phyloP scores from a whole-genome alignment of 768 basidiomycete species.

The Naganishia vishniacii region DNA sequence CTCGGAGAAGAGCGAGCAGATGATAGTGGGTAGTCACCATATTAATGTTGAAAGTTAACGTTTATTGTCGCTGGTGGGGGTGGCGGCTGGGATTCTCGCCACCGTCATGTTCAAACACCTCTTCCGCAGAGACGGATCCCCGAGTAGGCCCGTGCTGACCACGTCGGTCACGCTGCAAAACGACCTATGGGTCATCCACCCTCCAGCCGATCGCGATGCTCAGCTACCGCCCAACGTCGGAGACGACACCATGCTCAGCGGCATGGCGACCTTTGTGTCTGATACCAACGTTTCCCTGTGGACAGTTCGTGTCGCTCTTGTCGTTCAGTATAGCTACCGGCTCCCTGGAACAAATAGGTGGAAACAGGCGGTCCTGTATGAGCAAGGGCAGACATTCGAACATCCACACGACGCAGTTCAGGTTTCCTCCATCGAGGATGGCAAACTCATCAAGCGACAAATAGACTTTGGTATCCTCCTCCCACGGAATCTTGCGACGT shows the following conservation, averaged over 20 bases:
- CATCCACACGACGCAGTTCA: constrained; percentile 3
- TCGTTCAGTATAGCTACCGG: constrained; percentile 9
- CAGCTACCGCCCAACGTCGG: neutral
- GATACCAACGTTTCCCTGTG: neutral
- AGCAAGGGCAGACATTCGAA: constrained; percentile 9
- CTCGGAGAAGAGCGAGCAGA: constrained; percentile 1
- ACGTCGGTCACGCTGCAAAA: constrained; percentile 2
- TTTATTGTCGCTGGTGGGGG: no score
- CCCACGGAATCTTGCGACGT: constrained; percentile 18
- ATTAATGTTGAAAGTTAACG: no score
- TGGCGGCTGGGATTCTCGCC: no score
- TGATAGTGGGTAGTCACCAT: neutral
- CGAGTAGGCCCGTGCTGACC: constrained; percentile 5
- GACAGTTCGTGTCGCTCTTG: neutral
- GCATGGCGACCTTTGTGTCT: neutral
- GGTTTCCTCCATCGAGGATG: neutral
- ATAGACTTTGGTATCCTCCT: constrained; percentile 18
- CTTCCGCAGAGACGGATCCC: neutral
- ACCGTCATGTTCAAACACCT: constrained; percentile 10
- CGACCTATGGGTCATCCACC: constrained; percentile 14
- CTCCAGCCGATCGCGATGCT: neutral
- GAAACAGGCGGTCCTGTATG: constrained; percentile 3
- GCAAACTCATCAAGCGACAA: constrained; percentile 2
- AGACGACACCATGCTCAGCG: constrained; percentile 18
- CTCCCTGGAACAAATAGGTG: neutral